Conservation (phyloP, 441 rosid species). For the Biscutella auriculata region DNA sequence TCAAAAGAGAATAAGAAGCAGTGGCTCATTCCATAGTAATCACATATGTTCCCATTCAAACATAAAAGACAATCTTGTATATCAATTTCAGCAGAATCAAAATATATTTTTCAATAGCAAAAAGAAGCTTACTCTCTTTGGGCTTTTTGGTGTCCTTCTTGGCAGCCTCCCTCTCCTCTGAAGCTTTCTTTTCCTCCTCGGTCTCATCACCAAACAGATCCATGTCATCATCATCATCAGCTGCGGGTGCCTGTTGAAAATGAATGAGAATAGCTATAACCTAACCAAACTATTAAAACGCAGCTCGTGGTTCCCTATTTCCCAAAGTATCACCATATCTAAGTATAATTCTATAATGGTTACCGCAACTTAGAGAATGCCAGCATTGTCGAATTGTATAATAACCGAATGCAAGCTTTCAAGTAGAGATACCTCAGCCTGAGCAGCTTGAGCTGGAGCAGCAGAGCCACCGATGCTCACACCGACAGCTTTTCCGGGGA, state of each 20-base stretch:
- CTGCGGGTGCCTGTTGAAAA: slow-evolving; percentile 32
- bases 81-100: not conserved
- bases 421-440: slow-evolving; percentile 12
- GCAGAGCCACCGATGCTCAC: slow-evolving; percentile 51
- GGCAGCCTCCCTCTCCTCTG: slow-evolving; percentile 61
- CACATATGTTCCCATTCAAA: not conserved
- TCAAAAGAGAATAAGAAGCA: not conserved
- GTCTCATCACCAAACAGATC: slow-evolving; percentile 76
- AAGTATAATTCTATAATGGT: not conserved
- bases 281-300: not conserved
- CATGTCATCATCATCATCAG: slow-evolving; percentile 51
- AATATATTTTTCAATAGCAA: not conserved
- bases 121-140: slow-evolving; percentile 34
- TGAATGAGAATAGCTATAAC: not conserved
- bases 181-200: slow-evolving; percentile 63
- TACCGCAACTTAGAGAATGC: not conserved
- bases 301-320: not conserved
- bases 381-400: no score
- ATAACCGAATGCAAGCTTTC: not conserved
- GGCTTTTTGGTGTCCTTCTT: slow-evolving; percentile 46
- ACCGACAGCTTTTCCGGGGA: slow-evolving; percentile 79
- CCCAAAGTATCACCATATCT: not conserved
- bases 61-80: not conserved
- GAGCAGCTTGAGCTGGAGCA: slow-evolving; percentile 31
- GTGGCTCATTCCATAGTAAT: not conserved